phyloP scores from a whole-genome alignment of 805 yeast species.

The Saturnispora sekii region DNA sequence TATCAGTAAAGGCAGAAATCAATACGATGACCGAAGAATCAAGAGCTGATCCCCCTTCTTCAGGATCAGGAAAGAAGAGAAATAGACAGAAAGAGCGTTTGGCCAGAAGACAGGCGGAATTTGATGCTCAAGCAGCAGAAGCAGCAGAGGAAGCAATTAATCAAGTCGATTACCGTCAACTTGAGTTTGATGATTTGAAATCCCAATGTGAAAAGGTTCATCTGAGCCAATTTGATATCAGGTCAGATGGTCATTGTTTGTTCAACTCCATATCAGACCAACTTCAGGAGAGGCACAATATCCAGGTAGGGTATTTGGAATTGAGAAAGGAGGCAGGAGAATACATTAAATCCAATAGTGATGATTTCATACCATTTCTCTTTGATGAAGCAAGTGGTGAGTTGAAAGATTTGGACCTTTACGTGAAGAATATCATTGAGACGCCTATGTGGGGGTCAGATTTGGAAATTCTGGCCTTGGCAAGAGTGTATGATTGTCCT shows the following conservation, averaged over 20 bases:
- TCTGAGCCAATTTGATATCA: constrained; percentile 55
- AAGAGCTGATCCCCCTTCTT: background rate
- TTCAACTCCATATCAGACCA: constrained; percentile 84
- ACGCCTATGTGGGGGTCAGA: constrained; percentile 97
- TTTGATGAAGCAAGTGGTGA: constrained; percentile 69
- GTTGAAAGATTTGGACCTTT: constrained; percentile 54
- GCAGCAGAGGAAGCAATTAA: constrained; percentile 62
- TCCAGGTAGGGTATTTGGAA: constrained; percentile 33
- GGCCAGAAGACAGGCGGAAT: constrained; percentile 65
- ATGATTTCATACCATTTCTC: constrained; percentile 71
- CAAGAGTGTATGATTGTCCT: constrained; percentile 61
- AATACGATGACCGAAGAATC: constrained; percentile 8
- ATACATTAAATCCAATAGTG: constrained; percentile 53
- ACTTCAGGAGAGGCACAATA: constrained; percentile 41
- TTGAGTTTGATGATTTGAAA: constrained; percentile 61
- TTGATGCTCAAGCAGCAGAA: constrained; percentile 49
- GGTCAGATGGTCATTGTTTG: constrained; percentile 91
- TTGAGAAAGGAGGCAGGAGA: constrained; percentile 58
- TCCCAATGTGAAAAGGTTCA: constrained; percentile 39
- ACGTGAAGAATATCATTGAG: constrained; percentile 55
- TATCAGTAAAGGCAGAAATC: constrained; percentile 21
- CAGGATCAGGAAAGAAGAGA: constrained; percentile 25
- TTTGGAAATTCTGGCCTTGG: constrained; percentile 75
- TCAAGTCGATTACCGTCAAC: constrained; percentile 57
- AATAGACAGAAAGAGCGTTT: constrained; percentile 81